Conservation (phyloP, 2,329 filamentous ascomycete genomes). For the Teratosphaeria epicoccoides region DNA sequence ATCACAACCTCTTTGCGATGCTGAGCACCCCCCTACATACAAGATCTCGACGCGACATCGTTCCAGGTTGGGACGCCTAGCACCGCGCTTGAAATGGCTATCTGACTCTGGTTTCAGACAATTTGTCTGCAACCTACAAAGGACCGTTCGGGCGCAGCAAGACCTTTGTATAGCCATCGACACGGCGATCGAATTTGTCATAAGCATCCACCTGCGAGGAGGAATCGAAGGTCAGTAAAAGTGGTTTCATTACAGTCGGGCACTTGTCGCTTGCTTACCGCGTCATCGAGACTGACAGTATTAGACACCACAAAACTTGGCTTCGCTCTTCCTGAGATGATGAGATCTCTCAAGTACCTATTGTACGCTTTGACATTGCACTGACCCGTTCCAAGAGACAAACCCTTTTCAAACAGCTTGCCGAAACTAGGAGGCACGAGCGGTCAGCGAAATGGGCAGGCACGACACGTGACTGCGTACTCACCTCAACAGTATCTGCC, state of each 20-base stretch:
- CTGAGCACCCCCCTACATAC: constrained; percentile 3
- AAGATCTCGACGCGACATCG: too few relatives aligned
- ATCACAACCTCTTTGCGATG: too few relatives aligned
- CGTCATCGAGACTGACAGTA: constrained; percentile 47
- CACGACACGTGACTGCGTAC: background rate
- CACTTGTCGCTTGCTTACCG: background rate
- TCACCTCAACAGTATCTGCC: constrained; percentile 41
- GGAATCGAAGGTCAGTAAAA: background rate
- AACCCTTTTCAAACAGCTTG: constrained; percentile 58
- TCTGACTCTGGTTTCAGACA: too few relatives aligned
- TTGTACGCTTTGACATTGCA: constrained; percentile 62
- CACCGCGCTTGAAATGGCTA: too few relatives aligned
- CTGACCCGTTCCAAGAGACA: constrained; percentile 51
- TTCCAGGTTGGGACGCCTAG: too few relatives aligned
- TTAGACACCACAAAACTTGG: constrained; percentile 58
- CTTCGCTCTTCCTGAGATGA: constrained; percentile 53
- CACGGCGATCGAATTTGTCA: constrained; percentile 54
- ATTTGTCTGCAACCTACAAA: constrained; percentile 3
- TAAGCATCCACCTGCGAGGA: constrained; percentile 36
- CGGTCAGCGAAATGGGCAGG: constrained; percentile 45
- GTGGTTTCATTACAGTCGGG: background rate
- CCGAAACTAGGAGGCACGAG: constrained; percentile 43
- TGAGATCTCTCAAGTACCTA: constrained; percentile 54
- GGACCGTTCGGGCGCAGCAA: constrained; percentile 54
- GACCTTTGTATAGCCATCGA: constrained; percentile 59